Evolutionary conservation across 495 filamentous ascomycete genomes (phyloP).

Genomic region (Letharia lupina): DNA sequence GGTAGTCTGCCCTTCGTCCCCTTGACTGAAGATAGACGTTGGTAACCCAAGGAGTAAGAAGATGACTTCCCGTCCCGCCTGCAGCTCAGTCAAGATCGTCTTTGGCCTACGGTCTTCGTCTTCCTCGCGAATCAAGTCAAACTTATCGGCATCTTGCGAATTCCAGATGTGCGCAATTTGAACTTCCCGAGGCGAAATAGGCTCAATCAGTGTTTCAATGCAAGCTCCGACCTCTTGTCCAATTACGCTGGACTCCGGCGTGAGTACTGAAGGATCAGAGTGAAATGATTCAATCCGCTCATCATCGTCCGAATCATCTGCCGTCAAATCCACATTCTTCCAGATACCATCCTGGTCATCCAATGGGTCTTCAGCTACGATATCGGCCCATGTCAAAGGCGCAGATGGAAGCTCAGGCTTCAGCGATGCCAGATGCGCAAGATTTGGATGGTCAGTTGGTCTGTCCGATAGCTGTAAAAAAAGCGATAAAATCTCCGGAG

Average conservation of each 20-base stretch:
- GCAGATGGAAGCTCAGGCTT: slow-evolving; percentile 37
- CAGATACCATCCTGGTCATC: slow-evolving; percentile 64
- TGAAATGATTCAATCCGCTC: slow-evolving; percentile 7
- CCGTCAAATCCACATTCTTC: slow-evolving; percentile 65
- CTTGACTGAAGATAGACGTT: slow-evolving; percentile 56
- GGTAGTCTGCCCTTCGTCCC: slow-evolving; percentile 34
- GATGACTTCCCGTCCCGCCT: slow-evolving; percentile 66
- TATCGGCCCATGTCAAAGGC: slow-evolving; percentile 62
- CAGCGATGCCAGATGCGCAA: slow-evolving; percentile 49
- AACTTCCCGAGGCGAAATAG: slow-evolving; percentile 27
- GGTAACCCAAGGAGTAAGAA: slow-evolving; percentile 78
- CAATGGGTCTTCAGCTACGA: slow-evolving; percentile 64
- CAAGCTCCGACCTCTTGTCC: slow-evolving; percentile 10
- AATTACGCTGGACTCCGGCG: background rate
- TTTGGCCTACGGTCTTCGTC: slow-evolving; percentile 30
- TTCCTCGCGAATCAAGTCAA: slow-evolving; percentile 23
- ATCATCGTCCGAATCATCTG: slow-evolving; percentile 53
- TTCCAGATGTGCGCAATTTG: slow-evolving; percentile 60
- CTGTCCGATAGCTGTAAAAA: slow-evolving; percentile 75
- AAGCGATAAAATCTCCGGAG: slow-evolving; percentile 72
- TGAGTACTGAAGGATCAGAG: slow-evolving; percentile 6
- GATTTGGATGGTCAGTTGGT: slow-evolving; percentile 58
- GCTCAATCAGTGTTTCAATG: slow-evolving; percentile 9
- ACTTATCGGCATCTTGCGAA: slow-evolving; percentile 27
- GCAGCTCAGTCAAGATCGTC: slow-evolving; percentile 56